These are phyloP conservation scores for Gracilariopsis chorda DNA, from an alignment of 23 red algal genomes.

Conservation along the genomic window DNA sequence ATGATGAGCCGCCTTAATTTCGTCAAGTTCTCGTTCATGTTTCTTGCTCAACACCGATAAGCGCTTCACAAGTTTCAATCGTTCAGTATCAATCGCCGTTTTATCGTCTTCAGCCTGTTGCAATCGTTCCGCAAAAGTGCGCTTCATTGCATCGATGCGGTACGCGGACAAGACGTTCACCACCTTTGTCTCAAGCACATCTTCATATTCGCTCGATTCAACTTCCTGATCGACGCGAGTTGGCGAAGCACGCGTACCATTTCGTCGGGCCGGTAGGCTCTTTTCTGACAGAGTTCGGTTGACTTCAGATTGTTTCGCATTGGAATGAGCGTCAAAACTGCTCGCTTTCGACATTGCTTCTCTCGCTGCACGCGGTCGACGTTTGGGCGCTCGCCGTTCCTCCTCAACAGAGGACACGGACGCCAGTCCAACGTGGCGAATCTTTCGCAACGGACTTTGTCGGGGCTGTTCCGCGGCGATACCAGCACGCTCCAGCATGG, in stretches of 20 bases:
- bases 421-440: not conserved
- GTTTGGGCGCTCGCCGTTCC: not conserved
- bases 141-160: conserved; percentile 43
- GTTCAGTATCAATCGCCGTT: not conserved
- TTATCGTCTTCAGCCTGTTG: conserved; percentile 45
- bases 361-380: not conserved
- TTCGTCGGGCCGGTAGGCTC: not conserved
- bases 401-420: not conserved
- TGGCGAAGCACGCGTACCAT: not conserved
- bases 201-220: not conserved
- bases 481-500: not conserved
- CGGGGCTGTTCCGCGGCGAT: not conserved
- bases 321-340: not conserved
- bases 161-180: conserved; percentile 6
- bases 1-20: conserved; percentile 30
- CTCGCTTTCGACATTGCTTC: not conserved
- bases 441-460: not conserved
- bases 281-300: not conserved
- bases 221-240: not conserved
- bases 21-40: conserved; percentile 41
- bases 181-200: conserved; percentile 3
- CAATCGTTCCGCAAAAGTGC: conserved; percentile 42
- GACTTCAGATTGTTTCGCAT: not conserved
- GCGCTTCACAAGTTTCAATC: conserved; percentile 7
- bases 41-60: conserved; percentile 13